These are phyloP conservation scores for Coemansia sp. DNA, from an alignment of 192 early-diverging fungal species.

Conservation along the genomic window DNA sequence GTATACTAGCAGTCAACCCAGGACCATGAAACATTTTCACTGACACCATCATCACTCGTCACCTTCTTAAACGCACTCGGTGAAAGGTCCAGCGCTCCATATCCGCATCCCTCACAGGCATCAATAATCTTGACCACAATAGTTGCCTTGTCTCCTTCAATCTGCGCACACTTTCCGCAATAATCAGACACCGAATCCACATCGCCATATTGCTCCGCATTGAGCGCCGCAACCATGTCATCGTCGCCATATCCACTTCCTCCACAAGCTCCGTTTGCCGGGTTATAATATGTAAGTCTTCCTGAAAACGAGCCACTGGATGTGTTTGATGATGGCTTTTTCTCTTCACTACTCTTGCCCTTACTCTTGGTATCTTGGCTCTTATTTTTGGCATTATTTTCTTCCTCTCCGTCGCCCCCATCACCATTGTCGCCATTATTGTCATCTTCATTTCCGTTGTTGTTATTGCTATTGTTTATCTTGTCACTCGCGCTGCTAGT, in stretches of 20 bases:
- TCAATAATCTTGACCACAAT: conserved; percentile 54
- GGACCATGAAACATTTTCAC: conserved; percentile 38
- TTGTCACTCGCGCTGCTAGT: no score
- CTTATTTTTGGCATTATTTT: neutral
- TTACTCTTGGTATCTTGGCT: neutral
- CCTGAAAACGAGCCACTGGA: conserved; percentile 16
- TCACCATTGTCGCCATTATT: neutral
- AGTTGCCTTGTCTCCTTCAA: conserved; percentile 48
- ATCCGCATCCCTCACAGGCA: conserved; percentile 48
- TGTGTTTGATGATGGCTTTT: neutral
- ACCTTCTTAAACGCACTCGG: conserved; percentile 46
- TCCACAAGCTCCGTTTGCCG: conserved; percentile 26
- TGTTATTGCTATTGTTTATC: neutral
- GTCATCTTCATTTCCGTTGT: neutral
- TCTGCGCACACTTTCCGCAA: conserved; percentile 47
- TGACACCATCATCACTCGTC: conserved; percentile 18
- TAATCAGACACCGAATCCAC: conserved; percentile 28
- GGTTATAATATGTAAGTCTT: conserved; percentile 14
- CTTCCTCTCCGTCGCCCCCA: neutral
- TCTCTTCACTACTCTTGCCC: no score
- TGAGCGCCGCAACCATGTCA: conserved; percentile 42
- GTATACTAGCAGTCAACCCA: conserved; percentile 15
- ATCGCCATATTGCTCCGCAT: conserved; percentile 49
- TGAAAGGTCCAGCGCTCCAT: conserved; percentile 48
- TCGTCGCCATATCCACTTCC: conserved; percentile 1